Evolutionary conservation across 306 rosid species (phyloP), one percentile per base, ranked within the genome.

Genomic region (Acmispon strigosus): DNA sequence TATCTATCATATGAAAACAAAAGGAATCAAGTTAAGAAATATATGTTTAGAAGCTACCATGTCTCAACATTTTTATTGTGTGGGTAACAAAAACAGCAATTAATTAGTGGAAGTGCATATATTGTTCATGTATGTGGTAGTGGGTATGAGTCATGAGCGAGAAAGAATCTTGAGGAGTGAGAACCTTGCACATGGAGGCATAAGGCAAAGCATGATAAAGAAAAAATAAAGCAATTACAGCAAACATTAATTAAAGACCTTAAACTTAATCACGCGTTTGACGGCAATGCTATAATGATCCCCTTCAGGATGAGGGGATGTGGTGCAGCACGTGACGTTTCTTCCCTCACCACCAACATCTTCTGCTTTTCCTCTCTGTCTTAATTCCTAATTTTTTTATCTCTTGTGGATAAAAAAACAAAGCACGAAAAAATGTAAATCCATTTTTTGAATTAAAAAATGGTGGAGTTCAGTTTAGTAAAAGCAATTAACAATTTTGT

Each of bases 301-400:
- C 66, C 66, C 5, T 47, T 58, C 43, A 12, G 74, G 51, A 80
- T 22, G 37, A 49, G n/a, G 18, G 69, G 72, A 55, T 63, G 70
- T 62, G 70, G 73, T 71, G 52, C 19, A 62, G 69, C 92, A 86
- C 90, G 92, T 87, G 90, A 85, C 84, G 13, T 75, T 79, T 74
- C 81, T 63, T 63, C 76, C 88, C 51, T 56, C 27, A 20, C 76
- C 81, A 62, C 78, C 84, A 72, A 65, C 85, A 74, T 57, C 76
- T 59, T 43, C 66, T 20, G 18, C 32, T 69, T 20, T 63, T 59
- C 24, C 57, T 56, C 34, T 55, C 45, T 37, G 53, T 61, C 68
- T 36, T 61, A 48, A 13, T 72, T 73, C 76, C 44, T 10, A 24
- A 9, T 50, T 76, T 10, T 10, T 52, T 6, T 17, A 10, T 56